Evolutionary conservation across 768 basidiomycete species (phyloP), one percentile per base, ranked within the genome.

Genomic region (Floccularia luteovirens): DNA sequence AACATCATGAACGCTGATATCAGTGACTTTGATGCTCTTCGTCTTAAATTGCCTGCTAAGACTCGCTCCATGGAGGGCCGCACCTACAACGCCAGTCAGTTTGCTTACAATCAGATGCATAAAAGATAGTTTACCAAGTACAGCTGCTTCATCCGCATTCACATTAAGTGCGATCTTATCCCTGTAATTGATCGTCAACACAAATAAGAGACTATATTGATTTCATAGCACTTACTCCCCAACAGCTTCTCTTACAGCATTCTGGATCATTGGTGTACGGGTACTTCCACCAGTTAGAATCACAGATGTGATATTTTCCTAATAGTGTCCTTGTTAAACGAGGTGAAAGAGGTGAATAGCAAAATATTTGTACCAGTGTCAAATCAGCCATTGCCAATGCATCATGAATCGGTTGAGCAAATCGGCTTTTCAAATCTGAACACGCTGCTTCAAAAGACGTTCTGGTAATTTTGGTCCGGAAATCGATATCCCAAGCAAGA

Each of bases 121-220:
- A 2, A 31, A 25, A 11, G 23, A 13, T 6, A 31, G 36, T 49
- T 16, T 57, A 70, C 85, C 91, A 31, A 99, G 75, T 14, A 97
- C 94, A 19, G 86, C 88, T 0, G 91, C 89, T 63, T 99, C 96
- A 56, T 98, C 96, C 0, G 94, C 84, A 57, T 99, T 98, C 45
- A 99, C 89, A 49, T 97, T 98, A 54, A 83, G 71, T 4, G 94
- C 90, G 42, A 98, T 84, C 60, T 88, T 90, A 38, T 82, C 76
- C 34, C 81, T 85, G 38, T 12, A 19, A 17, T 43, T 19, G 33
- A 16, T 32, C 16, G 35, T 43, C 37, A 42, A 45, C 11, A 3
- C 7, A 14, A 11, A 32, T 5, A 14, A 19, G 16, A 34, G n/a
- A 34, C 6, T 20, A 5, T 35, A 35, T 21, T 4, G 37, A 25